A percentile compares a stretch with the other conserved stretches of the same genome.
These are phyloP conservation scores for Leccinum angustisporum DNA, from an alignment of 1,284 basidiomycete species.

Conservation along the genomic window DNA sequence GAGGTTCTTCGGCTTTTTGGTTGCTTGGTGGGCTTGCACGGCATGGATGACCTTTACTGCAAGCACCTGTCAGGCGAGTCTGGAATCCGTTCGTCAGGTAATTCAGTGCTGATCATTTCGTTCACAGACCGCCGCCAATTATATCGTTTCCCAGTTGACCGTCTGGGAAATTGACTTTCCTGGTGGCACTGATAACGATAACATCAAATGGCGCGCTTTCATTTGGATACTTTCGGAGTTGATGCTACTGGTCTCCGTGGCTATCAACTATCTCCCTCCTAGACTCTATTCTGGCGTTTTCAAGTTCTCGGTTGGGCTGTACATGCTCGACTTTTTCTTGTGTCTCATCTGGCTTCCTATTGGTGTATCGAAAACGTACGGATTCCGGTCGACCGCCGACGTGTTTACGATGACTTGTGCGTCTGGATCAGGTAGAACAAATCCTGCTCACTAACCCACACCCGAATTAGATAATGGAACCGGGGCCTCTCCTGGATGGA, in stretches of 20 bases:
- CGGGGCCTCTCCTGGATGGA: conserved; percentile 81
- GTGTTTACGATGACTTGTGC: conserved; percentile 80
- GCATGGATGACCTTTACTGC: conserved; percentile 91
- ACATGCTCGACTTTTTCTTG: conserved; percentile 82
- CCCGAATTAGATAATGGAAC: conserved; percentile 73
- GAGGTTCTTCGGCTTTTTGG: conserved; percentile 81
- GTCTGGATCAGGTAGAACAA: conserved; percentile 30
- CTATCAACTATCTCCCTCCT: conserved; percentile 82
- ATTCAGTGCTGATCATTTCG: background rate
- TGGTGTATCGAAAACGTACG: conserved; percentile 79
- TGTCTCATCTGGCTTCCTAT: conserved; percentile 89
- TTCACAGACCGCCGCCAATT: conserved; percentile 76
- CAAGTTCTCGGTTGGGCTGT: conserved; percentile 67
- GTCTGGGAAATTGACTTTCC: conserved; percentile 80
- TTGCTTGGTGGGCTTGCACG: conserved; percentile 87
- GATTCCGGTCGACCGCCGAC: conserved; percentile 75
- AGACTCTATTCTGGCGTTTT: conserved; percentile 71
- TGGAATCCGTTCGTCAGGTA: background rate
- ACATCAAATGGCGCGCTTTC: conserved; percentile 80
- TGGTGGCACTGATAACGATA: conserved; percentile 66
- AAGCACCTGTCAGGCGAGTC: conserved; percentile 72
- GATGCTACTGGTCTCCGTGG: conserved; percentile 64
- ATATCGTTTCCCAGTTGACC: conserved; percentile 76
- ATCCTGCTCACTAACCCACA: conserved; percentile 4
- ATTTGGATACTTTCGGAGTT: conserved; percentile 80